Evolutionary conservation across 2,329 filamentous ascomycete genomes (phyloP), one percentile per base, ranked within the genome.

Genomic region (Eutypa lata): DNA sequence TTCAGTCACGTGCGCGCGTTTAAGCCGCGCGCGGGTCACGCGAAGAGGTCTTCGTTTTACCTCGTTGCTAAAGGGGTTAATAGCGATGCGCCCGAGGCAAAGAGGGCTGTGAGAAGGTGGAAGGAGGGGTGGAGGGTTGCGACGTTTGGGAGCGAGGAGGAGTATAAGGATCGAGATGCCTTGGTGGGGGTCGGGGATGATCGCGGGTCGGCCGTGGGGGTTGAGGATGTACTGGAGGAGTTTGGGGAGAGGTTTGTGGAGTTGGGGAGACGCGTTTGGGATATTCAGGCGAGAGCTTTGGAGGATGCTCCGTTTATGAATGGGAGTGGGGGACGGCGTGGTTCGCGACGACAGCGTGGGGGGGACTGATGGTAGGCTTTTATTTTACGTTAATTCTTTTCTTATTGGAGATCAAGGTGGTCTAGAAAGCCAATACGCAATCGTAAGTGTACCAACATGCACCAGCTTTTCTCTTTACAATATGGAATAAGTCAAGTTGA

Each of bases 21-120:
- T 61, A 84, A 83, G 59, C 77, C 76, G 0, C 56, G 7, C 2
- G 61, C 7, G 1, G 58, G 53, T 2, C 76, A 83, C 53, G 61
- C 58, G 1, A 76, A 64, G 19, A 65, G 73, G 3, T 77, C 74
- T 0, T 81, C 78, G 0, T 84, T 82, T 56, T 83, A 84, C 58
- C 66, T 82, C 60, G 54, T 83, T 10, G 79, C 78, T 2, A 71
- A 62, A 1, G 58, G 73, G 3, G 65, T 83, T 0, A 64, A 71
- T 42, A 65, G 66, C 5, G 40, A 63, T 3, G 53, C 56, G 18
- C 43, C 57, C 0, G 63, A 68, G 28, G 77, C 75, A 0, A 2
- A 60, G 0, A 31, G 52, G 8, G 72, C 75, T 0, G 55, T 81
- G 2, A 42, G 57, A 3, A 45, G 16, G 4, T 81, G 75, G 74